A percentile compares a stretch with the other conserved stretches of the same genome.
Evolutionary conservation across 169 alveolate species (phyloP).

Genomic region (Neospora caninum): DNA sequence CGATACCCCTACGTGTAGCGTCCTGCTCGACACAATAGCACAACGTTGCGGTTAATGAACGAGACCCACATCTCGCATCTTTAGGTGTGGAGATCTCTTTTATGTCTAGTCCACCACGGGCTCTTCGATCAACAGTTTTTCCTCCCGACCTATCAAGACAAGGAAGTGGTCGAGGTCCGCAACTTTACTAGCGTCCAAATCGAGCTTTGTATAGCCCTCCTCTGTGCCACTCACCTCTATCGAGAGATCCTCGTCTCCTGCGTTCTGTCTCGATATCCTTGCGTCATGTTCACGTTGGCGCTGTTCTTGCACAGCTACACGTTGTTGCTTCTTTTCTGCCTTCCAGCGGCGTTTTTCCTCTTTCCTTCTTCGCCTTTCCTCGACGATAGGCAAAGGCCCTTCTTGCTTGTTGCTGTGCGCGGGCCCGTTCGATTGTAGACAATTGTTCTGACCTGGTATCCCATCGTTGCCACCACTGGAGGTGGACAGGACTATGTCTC

Average conservation of each 20-base stretch:
- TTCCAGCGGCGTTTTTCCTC: slow-evolving; percentile 14
- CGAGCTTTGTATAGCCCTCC: too few species aligned
- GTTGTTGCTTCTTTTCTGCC: neutral
- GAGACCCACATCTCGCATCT: neutral
- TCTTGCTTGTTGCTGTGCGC: neutral
- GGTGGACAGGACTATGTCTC: too few species aligned
- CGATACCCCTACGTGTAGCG: neutral
- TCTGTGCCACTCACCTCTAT: neutral
- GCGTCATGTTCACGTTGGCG: neutral
- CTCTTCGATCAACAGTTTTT: too few species aligned
- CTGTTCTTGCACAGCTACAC: neutral
- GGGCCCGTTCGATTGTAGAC: neutral
- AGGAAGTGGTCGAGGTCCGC: too few species aligned
- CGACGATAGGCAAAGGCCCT: neutral
- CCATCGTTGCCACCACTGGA: neutral
- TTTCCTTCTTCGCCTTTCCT: neutral
- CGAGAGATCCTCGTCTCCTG: neutral
- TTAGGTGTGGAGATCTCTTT: too few species aligned
- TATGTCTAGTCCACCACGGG: too few species aligned
- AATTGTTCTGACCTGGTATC: neutral
- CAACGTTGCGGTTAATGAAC: neutral
- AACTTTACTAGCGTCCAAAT: too few species aligned
- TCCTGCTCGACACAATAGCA: neutral
- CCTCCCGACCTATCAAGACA: too few species aligned
- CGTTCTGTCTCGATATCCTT: neutral